Conservation (phyloP, 1,139 yeast species). For the Eremothecium gossypii region DNA sequence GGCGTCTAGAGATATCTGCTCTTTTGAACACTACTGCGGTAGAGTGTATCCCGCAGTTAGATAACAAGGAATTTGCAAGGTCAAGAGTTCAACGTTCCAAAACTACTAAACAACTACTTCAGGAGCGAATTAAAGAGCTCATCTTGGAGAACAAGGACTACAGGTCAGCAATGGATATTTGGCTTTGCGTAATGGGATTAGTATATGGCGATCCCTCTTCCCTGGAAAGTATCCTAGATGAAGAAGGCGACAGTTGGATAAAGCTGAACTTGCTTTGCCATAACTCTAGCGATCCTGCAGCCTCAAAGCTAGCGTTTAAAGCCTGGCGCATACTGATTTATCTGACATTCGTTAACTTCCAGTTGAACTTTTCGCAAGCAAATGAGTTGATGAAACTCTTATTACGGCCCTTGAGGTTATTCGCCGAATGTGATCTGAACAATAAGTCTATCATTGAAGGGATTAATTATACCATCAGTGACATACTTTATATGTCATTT, state of each 20-base stretch:
- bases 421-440: background rate
- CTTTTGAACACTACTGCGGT: background rate
- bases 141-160: constrained; percentile 14
- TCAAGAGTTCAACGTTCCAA: background rate
- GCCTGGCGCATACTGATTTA: constrained; percentile 24
- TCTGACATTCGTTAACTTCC: constrained; percentile 13
- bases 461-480: constrained; percentile 4
- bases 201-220: constrained; percentile 14
- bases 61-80: background rate
- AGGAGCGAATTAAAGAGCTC: constrained; percentile 13
- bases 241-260: constrained; percentile 17
- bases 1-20: background rate
- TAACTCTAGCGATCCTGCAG: constrained; percentile 7
- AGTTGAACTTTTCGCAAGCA: background rate
- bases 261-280: constrained; percentile 16
- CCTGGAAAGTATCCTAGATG: constrained; percentile 7
- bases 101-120: constrained; percentile 13
- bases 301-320: constrained; percentile 17
- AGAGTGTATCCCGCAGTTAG: constrained; percentile 5
- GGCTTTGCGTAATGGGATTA: constrained; percentile 25
- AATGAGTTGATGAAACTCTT: constrained; percentile 1
- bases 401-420: constrained; percentile 3
- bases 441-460: background rate
- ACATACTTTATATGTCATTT: constrained; percentile 7
- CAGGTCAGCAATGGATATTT: constrained; percentile 24